Evolutionary conservation across 2,329 filamentous ascomycete genomes (phyloP).

Genomic region (Colletotrichum tanaceti): DNA sequence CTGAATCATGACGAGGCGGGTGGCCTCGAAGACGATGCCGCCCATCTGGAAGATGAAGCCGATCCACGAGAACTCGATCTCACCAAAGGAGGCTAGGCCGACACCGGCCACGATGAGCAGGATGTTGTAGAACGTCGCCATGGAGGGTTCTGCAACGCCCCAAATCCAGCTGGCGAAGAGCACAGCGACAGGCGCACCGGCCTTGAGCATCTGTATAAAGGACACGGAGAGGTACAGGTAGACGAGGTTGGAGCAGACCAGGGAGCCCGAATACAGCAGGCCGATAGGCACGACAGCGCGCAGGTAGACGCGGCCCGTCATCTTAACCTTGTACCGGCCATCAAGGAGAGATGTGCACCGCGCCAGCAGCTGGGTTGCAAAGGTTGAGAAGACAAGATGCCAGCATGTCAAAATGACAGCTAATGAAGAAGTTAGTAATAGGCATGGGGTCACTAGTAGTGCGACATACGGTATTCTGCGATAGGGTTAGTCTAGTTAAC

Average conservation of each 20-base stretch:
- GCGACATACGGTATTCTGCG: constrained; percentile 58
- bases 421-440: constrained; percentile 42
- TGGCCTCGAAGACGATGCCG: constrained; percentile 83
- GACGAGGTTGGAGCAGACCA: constrained; percentile 75
- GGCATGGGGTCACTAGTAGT: constrained; percentile 2
- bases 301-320: constrained; percentile 70
- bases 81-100: constrained; percentile 66
- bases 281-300: constrained; percentile 74
- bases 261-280: constrained; percentile 72
- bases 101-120: constrained; percentile 65
- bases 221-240: constrained; percentile 76
- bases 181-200: constrained; percentile 74
- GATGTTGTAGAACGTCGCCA: constrained; percentile 60
- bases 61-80: constrained; percentile 75
- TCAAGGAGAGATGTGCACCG: constrained; percentile 73
- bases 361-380: constrained; percentile 74
- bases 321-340: constrained; percentile 69
- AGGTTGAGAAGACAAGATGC: constrained; percentile 74
- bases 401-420: constrained; percentile 73
- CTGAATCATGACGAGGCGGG: constrained; percentile 87
- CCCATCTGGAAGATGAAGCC: constrained; percentile 77
- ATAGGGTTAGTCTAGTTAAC: constrained; percentile 40
- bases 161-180: constrained; percentile 73
- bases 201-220: constrained; percentile 79
- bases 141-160: constrained; percentile 61